These are phyloP conservation scores for Diaporthe citri DNA, from an alignment of 2,329 filamentous ascomycete species.

Conservation along the genomic window DNA sequence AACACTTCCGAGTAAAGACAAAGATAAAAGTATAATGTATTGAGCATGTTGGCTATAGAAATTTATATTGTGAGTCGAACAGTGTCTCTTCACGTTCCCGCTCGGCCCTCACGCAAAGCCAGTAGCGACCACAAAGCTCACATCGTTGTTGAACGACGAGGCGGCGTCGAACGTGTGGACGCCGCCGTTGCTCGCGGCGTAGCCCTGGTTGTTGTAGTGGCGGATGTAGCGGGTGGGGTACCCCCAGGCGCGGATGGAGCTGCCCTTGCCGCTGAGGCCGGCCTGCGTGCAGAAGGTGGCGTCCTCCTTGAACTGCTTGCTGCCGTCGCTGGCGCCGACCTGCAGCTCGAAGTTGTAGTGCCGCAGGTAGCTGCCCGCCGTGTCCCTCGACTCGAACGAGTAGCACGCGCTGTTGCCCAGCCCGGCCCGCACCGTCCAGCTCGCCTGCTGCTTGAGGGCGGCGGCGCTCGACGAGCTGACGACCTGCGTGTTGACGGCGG, in stretches of 20 bases:
- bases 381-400: constrained; percentile 72
- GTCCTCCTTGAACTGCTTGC: constrained; percentile 70
- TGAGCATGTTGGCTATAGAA: not conserved
- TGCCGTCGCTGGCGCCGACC: constrained; percentile 64
- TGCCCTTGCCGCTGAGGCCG: constrained; percentile 64
- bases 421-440: constrained; percentile 66
- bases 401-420: constrained; percentile 68
- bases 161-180: constrained; percentile 66
- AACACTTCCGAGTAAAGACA: not conserved
- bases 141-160: constrained; percentile 65
- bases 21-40: not conserved
- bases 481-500: constrained; percentile 66
- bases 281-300: constrained; percentile 72
- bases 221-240: constrained; percentile 72
- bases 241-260: constrained; percentile 67
- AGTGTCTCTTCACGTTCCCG: not conserved
- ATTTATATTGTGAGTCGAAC: not conserved
- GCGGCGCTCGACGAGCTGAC: constrained; percentile 64
- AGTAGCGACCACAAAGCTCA: constrained; percentile 60
- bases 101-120: constrained; percentile 55
- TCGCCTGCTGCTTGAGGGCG: constrained; percentile 63
- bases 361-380: constrained; percentile 69
- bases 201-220: constrained; percentile 58
- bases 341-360: constrained; percentile 66
- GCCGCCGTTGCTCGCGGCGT: constrained; percentile 67